Conservation (phyloP, 768 basidiomycete species). For the Naganishia vishniacii region DNA sequence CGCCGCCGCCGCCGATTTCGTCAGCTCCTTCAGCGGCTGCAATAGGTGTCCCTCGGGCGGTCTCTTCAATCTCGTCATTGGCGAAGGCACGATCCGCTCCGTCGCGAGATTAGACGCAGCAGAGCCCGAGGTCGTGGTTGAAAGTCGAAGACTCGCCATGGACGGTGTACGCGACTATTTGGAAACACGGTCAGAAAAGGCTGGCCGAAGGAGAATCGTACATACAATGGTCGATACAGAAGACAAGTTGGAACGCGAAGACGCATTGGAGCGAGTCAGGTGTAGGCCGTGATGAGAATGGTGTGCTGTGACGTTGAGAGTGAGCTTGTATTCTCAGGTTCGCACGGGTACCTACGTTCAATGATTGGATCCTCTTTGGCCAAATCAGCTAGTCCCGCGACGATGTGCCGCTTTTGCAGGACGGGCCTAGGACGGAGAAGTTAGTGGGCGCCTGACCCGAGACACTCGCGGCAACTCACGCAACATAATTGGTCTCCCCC, state of each 20-base stretch:
- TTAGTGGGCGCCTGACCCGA: background rate
- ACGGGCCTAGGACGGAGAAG: constrained; percentile 6
- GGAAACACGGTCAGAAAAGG: background rate
- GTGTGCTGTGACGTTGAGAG: background rate
- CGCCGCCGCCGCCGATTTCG: background rate
- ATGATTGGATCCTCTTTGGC: constrained; percentile 4
- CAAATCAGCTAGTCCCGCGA: constrained; percentile 20
- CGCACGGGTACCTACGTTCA: background rate
- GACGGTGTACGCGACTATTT: constrained; percentile 4
- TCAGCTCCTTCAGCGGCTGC: constrained; percentile 1
- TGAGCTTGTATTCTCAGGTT: background rate
- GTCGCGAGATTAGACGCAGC: background rate
- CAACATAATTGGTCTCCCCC: constrained; percentile 24
- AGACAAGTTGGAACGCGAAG: constrained; percentile 14
- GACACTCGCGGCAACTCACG: constrained; percentile 10
- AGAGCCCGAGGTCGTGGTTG: background rate
- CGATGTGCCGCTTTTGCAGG: constrained; percentile 24
- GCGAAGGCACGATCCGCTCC: background rate
- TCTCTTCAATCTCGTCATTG: constrained; percentile 17
- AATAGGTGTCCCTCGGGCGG: constrained; percentile 23
- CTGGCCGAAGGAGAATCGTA: background rate
- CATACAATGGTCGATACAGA: constrained; percentile 8
- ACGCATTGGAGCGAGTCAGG: constrained; percentile 1
- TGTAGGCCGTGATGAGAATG: background rate
- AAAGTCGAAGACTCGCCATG: background rate